These are phyloP conservation scores for Acer negundo DNA, from an alignment of 345 rosid genomes.

Conservation along the genomic window DNA sequence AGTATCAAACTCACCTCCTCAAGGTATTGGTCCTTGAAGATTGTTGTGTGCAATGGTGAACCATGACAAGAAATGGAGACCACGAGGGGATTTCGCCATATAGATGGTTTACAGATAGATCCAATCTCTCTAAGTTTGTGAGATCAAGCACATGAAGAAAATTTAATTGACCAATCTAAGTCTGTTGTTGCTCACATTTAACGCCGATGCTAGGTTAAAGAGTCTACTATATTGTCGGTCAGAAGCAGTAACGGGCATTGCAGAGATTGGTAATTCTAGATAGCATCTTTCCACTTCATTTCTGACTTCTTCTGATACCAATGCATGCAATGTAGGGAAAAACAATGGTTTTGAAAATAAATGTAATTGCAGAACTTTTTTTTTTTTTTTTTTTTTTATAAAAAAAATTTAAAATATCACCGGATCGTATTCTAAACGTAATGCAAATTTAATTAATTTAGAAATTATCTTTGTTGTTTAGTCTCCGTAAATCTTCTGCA, in stretches of 20 bases:
- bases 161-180: conserved; percentile 18
- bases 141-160: conserved; percentile 3
- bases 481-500: no score
- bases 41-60: background rate
- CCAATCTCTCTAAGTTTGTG: background rate
- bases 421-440: no score
- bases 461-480: no score
- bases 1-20: conserved; percentile 7
- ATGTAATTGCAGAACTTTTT: no score
- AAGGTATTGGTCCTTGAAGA: conserved; percentile 13
- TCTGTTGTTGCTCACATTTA: conserved; percentile 15
- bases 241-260: background rate
- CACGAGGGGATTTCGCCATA: conserved; percentile 10
- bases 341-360: no score
- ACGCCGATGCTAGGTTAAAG: background rate
- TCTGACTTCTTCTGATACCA: background rate
- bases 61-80: conserved; percentile 11
- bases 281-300: background rate
- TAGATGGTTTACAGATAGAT: conserved; percentile 19
- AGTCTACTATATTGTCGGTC: conserved; percentile 7
- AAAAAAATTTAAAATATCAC: no score
- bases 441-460: no score
- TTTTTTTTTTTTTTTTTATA: no score
- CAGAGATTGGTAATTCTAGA: conserved; percentile 4
- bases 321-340: background rate